Base-by-base conservation (phyloP, 164 flowering plant genomes). In the Stephania yunnanensis region DNA sequence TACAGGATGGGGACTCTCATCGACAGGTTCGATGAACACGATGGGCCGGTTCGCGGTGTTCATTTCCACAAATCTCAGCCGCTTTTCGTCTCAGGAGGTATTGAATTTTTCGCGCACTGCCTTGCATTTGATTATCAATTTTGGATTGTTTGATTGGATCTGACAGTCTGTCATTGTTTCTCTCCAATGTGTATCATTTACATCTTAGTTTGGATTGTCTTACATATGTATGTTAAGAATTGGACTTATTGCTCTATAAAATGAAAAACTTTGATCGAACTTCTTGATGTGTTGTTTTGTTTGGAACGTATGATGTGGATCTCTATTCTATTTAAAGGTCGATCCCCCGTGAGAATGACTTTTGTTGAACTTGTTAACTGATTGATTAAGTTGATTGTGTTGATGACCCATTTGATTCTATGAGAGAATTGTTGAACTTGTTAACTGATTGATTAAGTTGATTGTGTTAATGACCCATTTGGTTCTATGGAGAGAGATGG, bases 1-100 rank as follows among this genome's bases (percentile, higher is more conserved):
- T 84, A 84, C 70, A 68, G 87, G 55, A 81, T 82, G 81, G 87
- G 85, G 5, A 84, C 85, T 29, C 81, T 84, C 7, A 84, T 84
- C 22, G 87, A 84, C 20, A 69, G 80, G 48, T 84, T 84, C 30
- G 85, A 84, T 19, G 87, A 82, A 75, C 85, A 82, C 45, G 83
- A 85, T 36, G 84, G 84, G 55, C 85, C 85, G 22, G 85, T 83
- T 73, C 83, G 85, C 1, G 85, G 85, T 22, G 85, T 83, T 52
- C 79, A 83, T 72, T 83, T 83, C 71, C 85, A 83, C 69, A 77
- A 79, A 48, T 83, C 85, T 29, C 85, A 81, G 80, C 85, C 85
- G 2, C 71, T 83, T 44, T 83, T 83, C 25, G 85, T 83, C 71
- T 83, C 83, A 17, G 85, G 85, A 79, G 85, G 85, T 83, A 76